These are phyloP conservation scores for Erodium moschatum DNA, from an alignment of 441 rosid species.

Conservation along the genomic window DNA sequence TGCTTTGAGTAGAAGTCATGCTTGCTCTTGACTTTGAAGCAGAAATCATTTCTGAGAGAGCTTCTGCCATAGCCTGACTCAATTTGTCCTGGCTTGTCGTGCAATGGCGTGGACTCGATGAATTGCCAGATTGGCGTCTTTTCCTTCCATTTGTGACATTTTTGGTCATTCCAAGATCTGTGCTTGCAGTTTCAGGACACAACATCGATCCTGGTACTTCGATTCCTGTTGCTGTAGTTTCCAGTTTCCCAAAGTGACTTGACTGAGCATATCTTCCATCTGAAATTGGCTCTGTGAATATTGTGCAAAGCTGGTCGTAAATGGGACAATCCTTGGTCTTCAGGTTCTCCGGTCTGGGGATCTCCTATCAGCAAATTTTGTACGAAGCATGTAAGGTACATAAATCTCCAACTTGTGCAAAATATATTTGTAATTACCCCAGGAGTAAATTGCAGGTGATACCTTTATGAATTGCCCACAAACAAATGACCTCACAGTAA, in stretches of 20 bases:
- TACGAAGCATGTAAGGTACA: neutral
- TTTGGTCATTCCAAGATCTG: neutral
- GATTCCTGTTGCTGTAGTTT: neutral
- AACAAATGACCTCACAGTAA: no score
- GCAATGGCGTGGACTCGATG: neutral
- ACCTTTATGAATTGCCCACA: no score
- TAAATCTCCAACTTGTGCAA: neutral
- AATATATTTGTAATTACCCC: neutral
- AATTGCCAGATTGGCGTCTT: neutral
- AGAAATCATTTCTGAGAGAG: neutral
- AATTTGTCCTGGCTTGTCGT: neutral
- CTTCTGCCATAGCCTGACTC: neutral
- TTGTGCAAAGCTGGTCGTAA: constrained; percentile 3
- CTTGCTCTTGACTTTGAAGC: neutral
- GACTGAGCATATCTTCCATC: neutral
- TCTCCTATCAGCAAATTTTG: neutral
- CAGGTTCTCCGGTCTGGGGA: neutral
- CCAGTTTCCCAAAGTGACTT: neutral
- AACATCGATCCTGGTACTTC: neutral
- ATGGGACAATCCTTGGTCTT: constrained; percentile 4
- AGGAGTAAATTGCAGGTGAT: no score
- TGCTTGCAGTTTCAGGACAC: neutral
- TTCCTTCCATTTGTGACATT: constrained; percentile 3
- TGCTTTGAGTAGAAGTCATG: neutral
- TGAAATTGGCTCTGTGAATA: constrained; percentile 1